These are phyloP conservation scores for Thinopyrum obtusiflorum DNA, from an alignment of 202 grass and related monocot genomes.

Conservation along the genomic window DNA sequence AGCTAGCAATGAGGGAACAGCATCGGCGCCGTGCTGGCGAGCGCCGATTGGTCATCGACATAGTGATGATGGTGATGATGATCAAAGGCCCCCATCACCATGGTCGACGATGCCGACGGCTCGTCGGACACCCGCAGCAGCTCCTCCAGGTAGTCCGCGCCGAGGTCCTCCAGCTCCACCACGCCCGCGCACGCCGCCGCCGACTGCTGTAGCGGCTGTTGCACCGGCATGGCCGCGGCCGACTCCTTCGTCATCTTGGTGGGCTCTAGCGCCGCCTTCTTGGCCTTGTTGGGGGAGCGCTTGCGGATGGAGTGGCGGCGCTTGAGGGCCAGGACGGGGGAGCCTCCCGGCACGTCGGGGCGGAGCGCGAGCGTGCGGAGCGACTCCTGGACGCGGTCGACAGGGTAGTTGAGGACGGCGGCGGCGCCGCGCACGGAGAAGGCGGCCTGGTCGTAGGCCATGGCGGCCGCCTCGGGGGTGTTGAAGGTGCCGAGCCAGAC, in stretches of 20 bases:
- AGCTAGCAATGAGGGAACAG: too few relatives aligned
- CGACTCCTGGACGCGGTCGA: conserved; percentile 67
- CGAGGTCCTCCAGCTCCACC: too few relatives aligned
- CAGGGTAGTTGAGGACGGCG: conserved; percentile 78
- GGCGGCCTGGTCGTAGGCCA: conserved; percentile 86
- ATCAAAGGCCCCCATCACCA: too few relatives aligned
- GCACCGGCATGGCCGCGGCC: too few relatives aligned
- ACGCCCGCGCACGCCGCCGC: too few relatives aligned
- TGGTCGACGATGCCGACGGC: too few relatives aligned
- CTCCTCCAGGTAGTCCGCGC: too few relatives aligned
- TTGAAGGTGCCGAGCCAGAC: conserved; percentile 91
- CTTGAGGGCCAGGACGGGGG: conserved; percentile 68
- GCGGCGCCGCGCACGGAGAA: conserved; percentile 65
- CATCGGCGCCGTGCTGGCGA: too few relatives aligned
- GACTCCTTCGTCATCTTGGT: too few relatives aligned
- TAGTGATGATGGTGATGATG: too few relatives aligned
- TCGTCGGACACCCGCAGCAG: too few relatives aligned
- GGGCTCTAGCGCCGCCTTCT: background rate
- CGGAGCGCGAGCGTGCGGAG: conserved; percentile 7
- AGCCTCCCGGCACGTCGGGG: background rate
- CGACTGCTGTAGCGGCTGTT: background rate
- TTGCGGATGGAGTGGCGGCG: conserved; percentile 63
- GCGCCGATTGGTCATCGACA: too few relatives aligned
- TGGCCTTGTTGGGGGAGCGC: conserved; percentile 38
- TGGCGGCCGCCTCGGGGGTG: conserved; percentile 62